Percentiles rank a stretch among this genome's conserved stretches.
These are phyloP conservation scores for Fragilaria radians DNA, from an alignment of 108 stramenopile genomes.

Conservation along the genomic window DNA sequence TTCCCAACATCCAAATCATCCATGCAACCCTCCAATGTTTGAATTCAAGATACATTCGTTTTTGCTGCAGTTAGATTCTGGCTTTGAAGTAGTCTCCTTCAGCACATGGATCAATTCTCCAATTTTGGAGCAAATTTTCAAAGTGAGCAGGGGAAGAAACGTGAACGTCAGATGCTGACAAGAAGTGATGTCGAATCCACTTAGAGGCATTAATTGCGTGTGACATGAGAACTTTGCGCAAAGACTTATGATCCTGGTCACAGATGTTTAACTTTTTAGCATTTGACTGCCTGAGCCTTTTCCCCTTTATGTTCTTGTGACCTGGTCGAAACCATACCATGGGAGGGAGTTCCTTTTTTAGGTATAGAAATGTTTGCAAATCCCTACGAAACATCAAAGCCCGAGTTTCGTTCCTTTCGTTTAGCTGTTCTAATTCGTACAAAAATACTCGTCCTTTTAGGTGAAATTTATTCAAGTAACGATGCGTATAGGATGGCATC, in stretches of 20 bases:
- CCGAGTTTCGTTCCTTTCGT: slow-evolving; percentile 9
- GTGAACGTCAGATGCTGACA: slow-evolving; percentile 18
- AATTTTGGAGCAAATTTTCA: slow-evolving; percentile 10
- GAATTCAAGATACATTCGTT: background rate
- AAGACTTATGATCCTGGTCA: slow-evolving; percentile 14
- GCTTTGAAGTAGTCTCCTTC: background rate
- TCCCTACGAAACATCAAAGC: slow-evolving; percentile 8
- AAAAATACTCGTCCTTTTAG: slow-evolving; percentile 28
- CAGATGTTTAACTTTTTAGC: slow-evolving; percentile 34
- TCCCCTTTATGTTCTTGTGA: slow-evolving; percentile 10
- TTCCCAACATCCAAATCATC: no score
- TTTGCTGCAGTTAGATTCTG: background rate
- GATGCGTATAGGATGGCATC: slow-evolving; percentile 15
- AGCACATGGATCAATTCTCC: slow-evolving; percentile 46
- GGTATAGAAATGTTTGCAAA: slow-evolving; percentile 17
- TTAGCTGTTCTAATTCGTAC: slow-evolving; percentile 38
- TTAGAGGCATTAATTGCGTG: background rate
- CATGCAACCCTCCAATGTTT: no score
- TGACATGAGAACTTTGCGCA: slow-evolving; percentile 26
- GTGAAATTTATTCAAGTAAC: slow-evolving; percentile 10
- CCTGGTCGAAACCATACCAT: slow-evolving; percentile 18
- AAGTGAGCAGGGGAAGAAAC: slow-evolving; percentile 32
- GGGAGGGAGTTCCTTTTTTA: slow-evolving; percentile 8
- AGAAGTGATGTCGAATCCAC: slow-evolving; percentile 6
- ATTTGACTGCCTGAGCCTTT: slow-evolving; percentile 15